Conservation (phyloP, 768 basidiomycete species). For the Mycena vulgaris region DNA sequence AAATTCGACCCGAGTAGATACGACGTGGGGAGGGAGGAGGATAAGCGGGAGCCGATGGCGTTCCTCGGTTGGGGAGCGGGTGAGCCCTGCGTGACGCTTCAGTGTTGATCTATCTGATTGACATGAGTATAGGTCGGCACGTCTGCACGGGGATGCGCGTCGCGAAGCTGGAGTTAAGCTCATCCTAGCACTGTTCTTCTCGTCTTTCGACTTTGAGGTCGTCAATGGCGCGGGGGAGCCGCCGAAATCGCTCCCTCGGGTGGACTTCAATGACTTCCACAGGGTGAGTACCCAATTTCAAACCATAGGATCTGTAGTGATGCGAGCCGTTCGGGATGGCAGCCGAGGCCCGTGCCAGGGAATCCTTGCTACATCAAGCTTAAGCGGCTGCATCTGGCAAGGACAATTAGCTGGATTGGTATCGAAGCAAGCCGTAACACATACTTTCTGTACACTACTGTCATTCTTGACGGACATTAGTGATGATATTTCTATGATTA, state of each 20-base stretch:
- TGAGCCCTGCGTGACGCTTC: not conserved
- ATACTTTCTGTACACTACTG: not conserved
- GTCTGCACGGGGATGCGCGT: not conserved
- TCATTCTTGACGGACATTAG: not conserved
- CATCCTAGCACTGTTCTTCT: not conserved
- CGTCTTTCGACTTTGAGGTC: not conserved
- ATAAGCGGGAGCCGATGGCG: constrained; percentile 13
- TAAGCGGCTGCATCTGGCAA: not conserved
- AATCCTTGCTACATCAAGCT: constrained; percentile 8
- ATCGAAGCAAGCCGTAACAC: not conserved
- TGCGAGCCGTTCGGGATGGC: not conserved
- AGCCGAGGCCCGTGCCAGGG: constrained; percentile 3
- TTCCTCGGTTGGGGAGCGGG: constrained; percentile 15
- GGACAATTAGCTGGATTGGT: not conserved
- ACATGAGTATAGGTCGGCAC: not conserved
- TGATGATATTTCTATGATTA: not conserved
- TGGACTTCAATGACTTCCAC: constrained; percentile 3
- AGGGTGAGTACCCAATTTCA: not conserved
- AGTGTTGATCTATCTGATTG: not conserved
- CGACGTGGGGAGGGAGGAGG: constrained; percentile 7
- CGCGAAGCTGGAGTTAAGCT: constrained; percentile 12
- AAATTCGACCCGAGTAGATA: constrained; percentile 33
- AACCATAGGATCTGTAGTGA: not conserved
- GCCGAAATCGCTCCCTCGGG: not conserved
- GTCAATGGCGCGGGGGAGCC: not conserved